Base-by-base conservation (phyloP, 768 basidiomycete genomes). In the Albatrellus ellisii region DNA sequence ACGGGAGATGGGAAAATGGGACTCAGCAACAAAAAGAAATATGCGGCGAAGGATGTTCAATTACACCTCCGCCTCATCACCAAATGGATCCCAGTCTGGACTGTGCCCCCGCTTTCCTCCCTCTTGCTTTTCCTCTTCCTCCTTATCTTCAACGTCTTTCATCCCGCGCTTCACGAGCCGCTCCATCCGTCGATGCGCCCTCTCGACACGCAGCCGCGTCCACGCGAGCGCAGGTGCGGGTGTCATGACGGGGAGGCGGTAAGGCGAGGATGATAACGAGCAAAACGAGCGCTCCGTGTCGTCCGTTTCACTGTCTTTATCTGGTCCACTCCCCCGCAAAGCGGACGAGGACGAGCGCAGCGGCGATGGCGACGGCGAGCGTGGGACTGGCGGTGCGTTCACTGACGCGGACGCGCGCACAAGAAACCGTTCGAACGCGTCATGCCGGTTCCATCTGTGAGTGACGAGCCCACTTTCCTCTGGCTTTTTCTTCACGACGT, bases 351-450 rank as follows among this genome's bases (percentile, higher is more conserved):
- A 49, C 4, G 33, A 38, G 3, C 36, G 43, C 1, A 21, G 20
- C 25, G 44, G 45, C 6, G 35, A 43, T 7, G 43, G 36, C 3
- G 29, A 33, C n/a, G 29, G 12, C 26, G 40, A 48, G 20, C 34
- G 50, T 39, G 46, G 53, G 24, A 17, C 51, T 39, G 24, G 46
- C 46, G 26, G 52, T 46, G 36, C 51, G 48, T 12, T 31, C 26
- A 20, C 46, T 18, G 26, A 10, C 12, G 41, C 41, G 18, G 43
- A 55, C 40, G 56, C 46, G 25, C 45, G 53, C 29, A 41, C 21
- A 36, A 61, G 52, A 48, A 59, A 59, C 11, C 48, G 52, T 32
- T 36, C 20, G 46, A 59, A 61, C 7, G 56, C 52, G 33, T 45
- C 46, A 2, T 24, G 36, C 12, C 39, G 41, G 47, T 61, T 61